Conservation (phyloP, 2,329 filamentous ascomycete species). For the Pseudocercospora cruenta region DNA sequence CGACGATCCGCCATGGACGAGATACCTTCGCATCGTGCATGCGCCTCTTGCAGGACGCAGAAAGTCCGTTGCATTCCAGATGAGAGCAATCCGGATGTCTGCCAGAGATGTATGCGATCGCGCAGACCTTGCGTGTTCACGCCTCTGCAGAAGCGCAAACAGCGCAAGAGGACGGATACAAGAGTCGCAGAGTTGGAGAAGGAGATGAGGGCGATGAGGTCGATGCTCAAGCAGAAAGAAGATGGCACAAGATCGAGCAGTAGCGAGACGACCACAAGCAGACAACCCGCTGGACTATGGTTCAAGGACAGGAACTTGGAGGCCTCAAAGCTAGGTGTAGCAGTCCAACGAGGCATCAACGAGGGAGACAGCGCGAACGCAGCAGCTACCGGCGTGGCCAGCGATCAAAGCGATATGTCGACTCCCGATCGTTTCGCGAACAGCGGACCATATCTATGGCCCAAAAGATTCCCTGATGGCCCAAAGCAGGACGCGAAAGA, state of each 20-base stretch:
- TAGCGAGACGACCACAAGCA: neutral
- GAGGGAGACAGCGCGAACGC: neutral
- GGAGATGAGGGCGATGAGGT: slow-evolving; percentile 48
- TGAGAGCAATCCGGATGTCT: slow-evolving; percentile 35
- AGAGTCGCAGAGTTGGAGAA: slow-evolving; percentile 50
- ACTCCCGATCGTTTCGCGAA: neutral
- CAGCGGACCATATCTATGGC: slow-evolving; percentile 15
- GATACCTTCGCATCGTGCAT: slow-evolving; percentile 42
- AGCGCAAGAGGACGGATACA: slow-evolving; percentile 51
- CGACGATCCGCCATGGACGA: slow-evolving; percentile 16
- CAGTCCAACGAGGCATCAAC: slow-evolving; percentile 1
- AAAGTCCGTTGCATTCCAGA: slow-evolving; percentile 49
- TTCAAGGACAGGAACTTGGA: slow-evolving; percentile 14
- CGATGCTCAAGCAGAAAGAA: slow-evolving; percentile 40
- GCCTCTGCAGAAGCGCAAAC: slow-evolving; percentile 46
- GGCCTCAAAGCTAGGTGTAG: slow-evolving; percentile 8
- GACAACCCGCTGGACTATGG: slow-evolving; percentile 15
- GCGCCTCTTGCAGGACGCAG: slow-evolving; percentile 48
- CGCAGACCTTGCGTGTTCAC: slow-evolving; percentile 46
- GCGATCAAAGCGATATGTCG: neutral
- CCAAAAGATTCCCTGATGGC: slow-evolving; percentile 13
- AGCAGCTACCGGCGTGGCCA: neutral
- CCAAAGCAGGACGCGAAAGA: slow-evolving; percentile 34
- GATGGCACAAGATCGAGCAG: neutral
- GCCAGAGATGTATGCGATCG: slow-evolving; percentile 47